Base-by-base conservation (phyloP, 1,284 basidiomycete genomes). In the Ustilago trichophora region DNA sequence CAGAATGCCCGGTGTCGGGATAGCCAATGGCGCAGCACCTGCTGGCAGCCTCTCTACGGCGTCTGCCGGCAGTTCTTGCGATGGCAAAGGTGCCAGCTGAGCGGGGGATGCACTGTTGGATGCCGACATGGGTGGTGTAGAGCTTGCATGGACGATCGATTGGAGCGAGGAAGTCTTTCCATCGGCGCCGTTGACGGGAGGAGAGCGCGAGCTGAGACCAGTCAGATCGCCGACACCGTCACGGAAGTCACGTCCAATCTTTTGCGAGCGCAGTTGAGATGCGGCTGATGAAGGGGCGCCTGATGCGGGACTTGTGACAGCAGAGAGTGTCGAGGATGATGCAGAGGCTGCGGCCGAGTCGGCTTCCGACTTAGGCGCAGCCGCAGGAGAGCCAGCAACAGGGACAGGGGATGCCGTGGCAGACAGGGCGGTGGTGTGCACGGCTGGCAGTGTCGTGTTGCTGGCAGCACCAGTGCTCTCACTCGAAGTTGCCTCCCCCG, bases 141-240 rank as follows among this genome's bases (percentile, higher is more conserved):
- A 54, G 19, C 41, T 55, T n/a, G 54, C 49, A 18, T 55, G 46
- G 1, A 47, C 40, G 3, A 58, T 27, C 4, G 49, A 45, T 27
- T 47, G 51, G 15, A 62, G 46, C 19, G 65, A 54, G 3, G 45
- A 41, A 3, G 50, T 31, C 38, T 49, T 57, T 13, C 58, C 46
- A 18, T 62, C 65, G 5, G 50, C 48, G 9, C 22, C 41, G n/a
- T 41, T 44, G 29, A 57, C 46, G 2, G 56, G 51, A 31, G 66
- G 66, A n/a, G 60, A 69, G 25, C 66, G 66, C 26, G 66, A 69
- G 45, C 66, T 69, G 27, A 69, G 66, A 18, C 66, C 66, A 12
- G 66, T 69, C 18, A 64, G 26, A 29, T 69, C 60, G 36, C 66
- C 66, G 12, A 69, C 60, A 22, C 66, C 66, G 16, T 69, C 66